Conservation (phyloP, 176 grass and related monocot species). For the Triticum dicoccoides region DNA sequence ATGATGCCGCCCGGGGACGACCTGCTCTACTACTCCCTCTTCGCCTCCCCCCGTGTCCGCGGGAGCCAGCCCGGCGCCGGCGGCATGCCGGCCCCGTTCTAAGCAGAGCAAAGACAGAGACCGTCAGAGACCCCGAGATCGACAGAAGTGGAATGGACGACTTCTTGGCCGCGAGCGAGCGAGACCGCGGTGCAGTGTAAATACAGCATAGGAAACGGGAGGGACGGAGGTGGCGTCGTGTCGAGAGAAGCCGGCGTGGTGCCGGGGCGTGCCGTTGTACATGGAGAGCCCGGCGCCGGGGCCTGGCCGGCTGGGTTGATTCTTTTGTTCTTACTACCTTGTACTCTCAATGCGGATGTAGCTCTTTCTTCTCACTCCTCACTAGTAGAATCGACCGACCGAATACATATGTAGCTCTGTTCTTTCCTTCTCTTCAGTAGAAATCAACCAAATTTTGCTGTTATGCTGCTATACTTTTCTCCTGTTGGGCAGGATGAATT, state of each 20-base stretch:
- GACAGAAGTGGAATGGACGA: neutral
- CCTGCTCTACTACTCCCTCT: conserved; percentile 40
- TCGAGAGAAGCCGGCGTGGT: neutral
- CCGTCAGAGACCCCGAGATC: neutral
- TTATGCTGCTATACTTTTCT: neutral
- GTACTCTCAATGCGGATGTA: neutral
- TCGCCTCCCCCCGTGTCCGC: conserved; percentile 38
- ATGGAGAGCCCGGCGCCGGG: neutral
- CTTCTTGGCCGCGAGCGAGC: neutral
- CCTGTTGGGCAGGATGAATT: neutral
- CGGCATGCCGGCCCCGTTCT: conserved; percentile 36
- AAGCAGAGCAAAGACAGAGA: neutral
- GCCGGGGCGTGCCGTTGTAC: neutral
- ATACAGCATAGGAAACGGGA: conserved; percentile 33
- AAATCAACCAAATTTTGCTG: conserved; percentile 29
- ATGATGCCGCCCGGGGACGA: conserved; percentile 44
- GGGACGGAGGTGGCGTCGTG: neutral
- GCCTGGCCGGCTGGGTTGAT: conserved; percentile 12
- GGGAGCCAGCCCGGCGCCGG: conserved; percentile 10
- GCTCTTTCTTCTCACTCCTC: neutral
- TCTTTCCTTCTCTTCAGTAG: neutral
- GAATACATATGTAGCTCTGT: neutral
- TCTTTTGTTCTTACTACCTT: conserved; percentile 20
- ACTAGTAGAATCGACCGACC: neutral
- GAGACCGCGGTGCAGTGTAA: neutral